Conservation (phyloP, 495 filamentous ascomycete genomes). For the Ramalina peruviana region DNA sequence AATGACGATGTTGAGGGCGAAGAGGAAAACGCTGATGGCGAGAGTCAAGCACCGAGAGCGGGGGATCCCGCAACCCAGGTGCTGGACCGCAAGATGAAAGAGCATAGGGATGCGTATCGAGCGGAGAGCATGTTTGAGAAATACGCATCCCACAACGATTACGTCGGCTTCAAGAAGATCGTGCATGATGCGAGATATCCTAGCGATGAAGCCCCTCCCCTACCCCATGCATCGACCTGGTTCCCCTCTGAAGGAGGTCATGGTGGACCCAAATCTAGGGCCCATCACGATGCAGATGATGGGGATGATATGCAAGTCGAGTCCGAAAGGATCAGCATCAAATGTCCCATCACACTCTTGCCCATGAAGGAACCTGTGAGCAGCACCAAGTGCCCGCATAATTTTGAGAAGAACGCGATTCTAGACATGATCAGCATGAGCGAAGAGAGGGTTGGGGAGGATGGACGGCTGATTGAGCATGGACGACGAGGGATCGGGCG, state of each 20-base stretch:
- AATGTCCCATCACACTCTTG: slow-evolving; percentile 68
- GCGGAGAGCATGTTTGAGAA: slow-evolving; percentile 3
- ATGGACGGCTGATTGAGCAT: slow-evolving; percentile 13
- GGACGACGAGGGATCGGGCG: slow-evolving; percentile 10
- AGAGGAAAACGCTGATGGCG: slow-evolving; percentile 19
- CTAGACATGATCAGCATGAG: slow-evolving; percentile 40
- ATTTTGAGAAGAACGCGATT: slow-evolving; percentile 66
- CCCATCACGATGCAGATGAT: slow-evolving; percentile 25
- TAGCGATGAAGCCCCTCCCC: slow-evolving; percentile 43
- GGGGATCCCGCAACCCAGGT: slow-evolving; percentile 12
- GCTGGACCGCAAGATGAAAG: slow-evolving; percentile 19
- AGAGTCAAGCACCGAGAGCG: slow-evolving; percentile 16
- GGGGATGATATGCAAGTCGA: slow-evolving; percentile 69
- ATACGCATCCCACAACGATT: slow-evolving; percentile 67
- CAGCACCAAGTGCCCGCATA: slow-evolving; percentile 69
- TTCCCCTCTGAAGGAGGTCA: slow-evolving; percentile 33
- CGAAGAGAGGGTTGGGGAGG: slow-evolving; percentile 10
- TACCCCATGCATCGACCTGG: slow-evolving; percentile 61
- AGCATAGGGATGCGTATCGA: slow-evolving; percentile 21
- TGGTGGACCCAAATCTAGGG: slow-evolving; percentile 6
- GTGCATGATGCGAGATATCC: slow-evolving; percentile 65
- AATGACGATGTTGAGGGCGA: slow-evolving; percentile 14
- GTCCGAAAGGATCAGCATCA: slow-evolving; percentile 52
- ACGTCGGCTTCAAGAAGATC: slow-evolving; percentile 60
- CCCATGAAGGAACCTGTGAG: slow-evolving; percentile 58